Conservation (phyloP, 108 stramenopile genomes). For the Discostella pseudostelligera region DNA sequence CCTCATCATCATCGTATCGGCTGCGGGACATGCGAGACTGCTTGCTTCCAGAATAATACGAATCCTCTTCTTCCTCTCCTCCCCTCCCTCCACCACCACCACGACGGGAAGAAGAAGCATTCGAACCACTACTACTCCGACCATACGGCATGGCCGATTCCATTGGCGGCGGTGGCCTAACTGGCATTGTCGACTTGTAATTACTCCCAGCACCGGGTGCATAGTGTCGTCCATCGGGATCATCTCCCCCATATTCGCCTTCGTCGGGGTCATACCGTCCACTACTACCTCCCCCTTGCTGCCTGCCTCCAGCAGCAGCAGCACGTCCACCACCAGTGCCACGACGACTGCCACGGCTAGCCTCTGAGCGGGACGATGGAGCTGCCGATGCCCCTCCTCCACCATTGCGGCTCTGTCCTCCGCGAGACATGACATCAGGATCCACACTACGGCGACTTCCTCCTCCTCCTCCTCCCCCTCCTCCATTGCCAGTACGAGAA, state of each 20-base stretch:
- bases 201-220: constrained; percentile 21
- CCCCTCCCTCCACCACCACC: not conserved
- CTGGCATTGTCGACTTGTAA: no score
- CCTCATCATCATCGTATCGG: constrained; percentile 28
- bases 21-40: not conserved
- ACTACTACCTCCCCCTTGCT: no score
- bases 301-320: no score
- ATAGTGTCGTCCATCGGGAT: constrained; percentile 42
- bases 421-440: not conserved
- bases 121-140: no score
- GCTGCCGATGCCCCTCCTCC: not conserved
- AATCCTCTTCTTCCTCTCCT: constrained; percentile 1
- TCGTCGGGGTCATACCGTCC: constrained; percentile 30
- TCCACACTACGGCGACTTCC: not conserved
- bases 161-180: no score
- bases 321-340: not conserved
- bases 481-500: not conserved
- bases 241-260: constrained; percentile 32
- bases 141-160: not conserved
- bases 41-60: constrained; percentile 3
- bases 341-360: not conserved
- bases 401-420: constrained; percentile 1
- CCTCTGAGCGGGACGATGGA: not conserved
- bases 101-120: not conserved
- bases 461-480: no score